Percentiles rank a stretch among this genome's conserved stretches.
Conservation (phyloP, 176 grass and related monocot species). For the Ananas comosus region DNA sequence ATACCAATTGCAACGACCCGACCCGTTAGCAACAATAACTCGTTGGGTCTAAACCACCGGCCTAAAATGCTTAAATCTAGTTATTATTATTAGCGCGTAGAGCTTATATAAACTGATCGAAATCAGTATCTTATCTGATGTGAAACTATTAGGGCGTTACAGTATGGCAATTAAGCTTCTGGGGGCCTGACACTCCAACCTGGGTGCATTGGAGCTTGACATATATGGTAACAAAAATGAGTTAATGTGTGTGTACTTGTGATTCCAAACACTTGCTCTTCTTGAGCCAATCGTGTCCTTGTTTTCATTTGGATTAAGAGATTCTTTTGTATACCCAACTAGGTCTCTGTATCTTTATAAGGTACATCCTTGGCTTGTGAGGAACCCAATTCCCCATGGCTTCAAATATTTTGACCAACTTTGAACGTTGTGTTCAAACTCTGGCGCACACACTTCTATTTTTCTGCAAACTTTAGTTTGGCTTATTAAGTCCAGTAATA, state of each 20-base stretch:
- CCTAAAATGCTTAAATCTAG: no score
- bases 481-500: conserved; percentile 18
- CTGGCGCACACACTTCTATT: conserved; percentile 15
- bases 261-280: conserved; percentile 10
- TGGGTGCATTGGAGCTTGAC: conserved; percentile 21
- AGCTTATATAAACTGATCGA: no score
- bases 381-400: conserved; percentile 18
- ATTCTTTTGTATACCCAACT: conserved; percentile 1
- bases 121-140: no score
- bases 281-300: conserved; percentile 21
- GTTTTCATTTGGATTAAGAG: not conserved
- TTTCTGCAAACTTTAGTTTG: conserved; percentile 15
- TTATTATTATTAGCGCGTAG: no score
- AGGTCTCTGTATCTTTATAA: conserved; percentile 12
- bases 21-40: no score
- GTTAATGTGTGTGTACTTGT: conserved; percentile 14
- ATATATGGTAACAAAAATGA: conserved; percentile 9
- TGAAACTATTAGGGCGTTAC: no score
- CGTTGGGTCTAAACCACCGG: no score
- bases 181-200: conserved; percentile 16
- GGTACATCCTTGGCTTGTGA: conserved; percentile 25
- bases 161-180: conserved; percentile 15
- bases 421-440: conserved; percentile 35
- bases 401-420: conserved; percentile 29
- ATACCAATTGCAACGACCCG: no score